Conservation (phyloP, 257 asterid species). For the Lithospermum erythrorhizon region DNA sequence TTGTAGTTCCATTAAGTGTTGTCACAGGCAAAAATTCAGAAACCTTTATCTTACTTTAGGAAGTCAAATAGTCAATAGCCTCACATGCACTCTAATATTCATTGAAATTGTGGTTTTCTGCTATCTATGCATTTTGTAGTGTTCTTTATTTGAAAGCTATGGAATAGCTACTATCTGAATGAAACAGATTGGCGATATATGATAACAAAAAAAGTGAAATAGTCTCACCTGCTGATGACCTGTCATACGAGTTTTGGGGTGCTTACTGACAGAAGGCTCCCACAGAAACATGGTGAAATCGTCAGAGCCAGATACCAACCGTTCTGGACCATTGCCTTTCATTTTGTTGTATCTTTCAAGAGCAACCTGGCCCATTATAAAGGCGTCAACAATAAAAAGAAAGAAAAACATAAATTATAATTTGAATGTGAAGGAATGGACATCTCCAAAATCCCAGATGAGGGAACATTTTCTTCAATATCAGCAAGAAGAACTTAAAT, state of each 20-base stretch:
- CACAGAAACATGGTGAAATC: slow-evolving; percentile 92
- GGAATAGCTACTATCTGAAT: neutral
- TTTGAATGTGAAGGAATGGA: no score
- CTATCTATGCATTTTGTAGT: no score
- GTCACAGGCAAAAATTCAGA: no score
- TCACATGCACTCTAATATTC: no score
- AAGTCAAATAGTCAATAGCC: no score
- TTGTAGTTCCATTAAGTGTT: no score
- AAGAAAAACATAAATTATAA: neutral
- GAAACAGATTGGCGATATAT: neutral
- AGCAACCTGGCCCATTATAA: slow-evolving; percentile 52
- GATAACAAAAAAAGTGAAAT: neutral
- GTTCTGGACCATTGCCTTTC: slow-evolving; percentile 72
- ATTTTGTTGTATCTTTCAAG: slow-evolving; percentile 69
- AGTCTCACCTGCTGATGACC: slow-evolving; percentile 86
- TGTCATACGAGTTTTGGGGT: slow-evolving; percentile 80
- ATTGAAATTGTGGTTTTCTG: no score
- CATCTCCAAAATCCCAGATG: no score
- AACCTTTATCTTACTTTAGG: no score
- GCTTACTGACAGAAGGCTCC: slow-evolving; percentile 80
- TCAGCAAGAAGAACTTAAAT: no score
- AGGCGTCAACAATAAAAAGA: slow-evolving; percentile 1
- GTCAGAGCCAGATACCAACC: slow-evolving; percentile 94
- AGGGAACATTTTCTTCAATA: no score
- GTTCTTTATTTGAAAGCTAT: neutral